A percentile compares a stretch with the other conserved stretches of the same genome.
phyloP scores from a whole-genome alignment of 78 protist genomes.

The Salpingoeca rosetta region DNA sequence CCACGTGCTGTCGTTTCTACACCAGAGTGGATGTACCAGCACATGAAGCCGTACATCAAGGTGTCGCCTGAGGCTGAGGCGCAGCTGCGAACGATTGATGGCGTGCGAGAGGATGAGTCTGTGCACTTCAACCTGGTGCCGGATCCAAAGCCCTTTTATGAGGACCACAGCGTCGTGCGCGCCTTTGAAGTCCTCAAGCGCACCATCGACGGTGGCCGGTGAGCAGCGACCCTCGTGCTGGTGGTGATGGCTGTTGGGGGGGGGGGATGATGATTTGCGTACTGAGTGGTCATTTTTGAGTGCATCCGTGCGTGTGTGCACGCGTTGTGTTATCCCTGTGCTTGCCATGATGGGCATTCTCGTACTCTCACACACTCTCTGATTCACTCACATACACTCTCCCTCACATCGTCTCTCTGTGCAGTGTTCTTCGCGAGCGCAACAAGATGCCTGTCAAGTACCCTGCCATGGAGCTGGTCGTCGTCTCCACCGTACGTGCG shows the following conservation, averaged over 20 bases:
- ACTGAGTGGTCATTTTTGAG: too few relatives aligned
- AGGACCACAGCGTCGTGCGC: not conserved
- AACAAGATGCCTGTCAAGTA: slow-evolving; percentile 50
- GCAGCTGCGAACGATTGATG: not conserved
- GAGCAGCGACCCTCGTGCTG: too few relatives aligned
- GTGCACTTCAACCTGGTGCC: not conserved
- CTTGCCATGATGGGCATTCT: too few relatives aligned
- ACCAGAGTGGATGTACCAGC: slow-evolving; percentile 87
- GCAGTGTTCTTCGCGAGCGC: slow-evolving; percentile 76
- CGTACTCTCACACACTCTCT: not conserved
- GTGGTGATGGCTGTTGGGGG: too few relatives aligned
- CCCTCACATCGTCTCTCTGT: slow-evolving; percentile 40
- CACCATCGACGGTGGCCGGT: not conserved
- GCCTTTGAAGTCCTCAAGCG: not conserved
- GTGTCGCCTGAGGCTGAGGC: not conserved
- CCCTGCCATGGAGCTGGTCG: slow-evolving; percentile 40
- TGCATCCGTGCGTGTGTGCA: too few relatives aligned
- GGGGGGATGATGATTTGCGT: too few relatives aligned
- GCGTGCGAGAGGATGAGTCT: not conserved
- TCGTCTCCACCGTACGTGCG: slow-evolving; percentile 35
- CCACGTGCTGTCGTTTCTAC: too few relatives aligned
- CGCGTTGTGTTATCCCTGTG: too few relatives aligned
- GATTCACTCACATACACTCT: too few relatives aligned
- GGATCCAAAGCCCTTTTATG: not conserved
- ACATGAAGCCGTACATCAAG: slow-evolving; percentile 37